Evolutionary conservation across 2,329 filamentous ascomycete species (phyloP).

Genomic region (Talaromyces albobiverticillius): DNA sequence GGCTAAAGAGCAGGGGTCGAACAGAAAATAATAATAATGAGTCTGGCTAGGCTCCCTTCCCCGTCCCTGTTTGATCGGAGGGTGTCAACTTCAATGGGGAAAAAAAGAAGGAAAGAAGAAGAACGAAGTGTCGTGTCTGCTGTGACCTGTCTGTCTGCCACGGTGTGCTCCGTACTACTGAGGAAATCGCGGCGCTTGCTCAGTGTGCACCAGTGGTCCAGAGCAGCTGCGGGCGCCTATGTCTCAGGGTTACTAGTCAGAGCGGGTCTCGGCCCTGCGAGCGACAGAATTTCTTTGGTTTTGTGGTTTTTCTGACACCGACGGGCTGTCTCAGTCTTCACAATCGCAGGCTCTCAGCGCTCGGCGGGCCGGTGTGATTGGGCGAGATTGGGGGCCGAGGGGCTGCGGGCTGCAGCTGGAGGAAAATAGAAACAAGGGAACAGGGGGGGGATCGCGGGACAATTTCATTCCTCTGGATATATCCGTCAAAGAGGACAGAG

Average conservation of each 20-base stretch:
- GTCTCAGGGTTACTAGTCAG: conserved; percentile 11
- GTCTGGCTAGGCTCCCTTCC: too few relatives aligned
- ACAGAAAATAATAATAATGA: too few relatives aligned
- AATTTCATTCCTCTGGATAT: too few relatives aligned
- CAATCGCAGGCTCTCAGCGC: neutral
- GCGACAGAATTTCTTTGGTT: neutral
- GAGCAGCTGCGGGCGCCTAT: conserved; percentile 9
- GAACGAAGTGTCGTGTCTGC: neutral
- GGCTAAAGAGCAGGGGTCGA: too few relatives aligned
- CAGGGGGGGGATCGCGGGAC: too few relatives aligned
- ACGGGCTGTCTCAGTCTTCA: conserved; percentile 7
- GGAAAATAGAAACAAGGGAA: neutral
- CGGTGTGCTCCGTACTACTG: too few relatives aligned
- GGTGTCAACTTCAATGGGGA: too few relatives aligned
- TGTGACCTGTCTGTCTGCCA: too few relatives aligned
- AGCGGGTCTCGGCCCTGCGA: conserved; percentile 11
- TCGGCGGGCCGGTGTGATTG: conserved; percentile 5
- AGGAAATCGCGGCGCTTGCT: conserved; percentile 7
- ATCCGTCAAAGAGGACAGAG: too few relatives aligned
- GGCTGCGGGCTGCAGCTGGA: neutral
- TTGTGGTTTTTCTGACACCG: neutral
- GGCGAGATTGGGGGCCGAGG: conserved; percentile 3
- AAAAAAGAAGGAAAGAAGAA: neutral
- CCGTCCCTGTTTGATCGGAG: too few relatives aligned
- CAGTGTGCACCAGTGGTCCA: neutral